Percentiles rank a stretch among this genome's conserved stretches.
Evolutionary conservation across 1,139 yeast species (phyloP).

Genomic region (Candida sanyaensis): DNA sequence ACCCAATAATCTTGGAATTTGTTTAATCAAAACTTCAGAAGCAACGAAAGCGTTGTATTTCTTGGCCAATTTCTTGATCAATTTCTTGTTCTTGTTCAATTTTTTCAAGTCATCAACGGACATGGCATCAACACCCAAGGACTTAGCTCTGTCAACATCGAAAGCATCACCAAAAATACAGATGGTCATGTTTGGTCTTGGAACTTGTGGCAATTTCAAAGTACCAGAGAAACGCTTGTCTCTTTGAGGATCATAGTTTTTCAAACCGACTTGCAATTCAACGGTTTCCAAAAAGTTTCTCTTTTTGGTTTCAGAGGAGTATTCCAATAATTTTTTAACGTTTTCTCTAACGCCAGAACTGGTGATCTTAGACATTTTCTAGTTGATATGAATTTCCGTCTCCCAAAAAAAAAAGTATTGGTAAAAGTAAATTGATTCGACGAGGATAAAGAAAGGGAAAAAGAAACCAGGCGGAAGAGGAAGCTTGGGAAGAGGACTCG

Average conservation of each 20-base stretch:
- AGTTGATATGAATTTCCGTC: constrained; percentile 46
- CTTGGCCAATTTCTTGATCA: constrained; percentile 99
- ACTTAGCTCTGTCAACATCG: constrained; percentile 99
- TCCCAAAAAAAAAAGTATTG: constrained; percentile 57
- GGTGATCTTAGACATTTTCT: constrained; percentile 89
- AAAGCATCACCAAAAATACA: constrained; percentile 99
- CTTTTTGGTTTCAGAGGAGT: constrained; percentile 96
- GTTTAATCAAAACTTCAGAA: constrained; percentile 98
- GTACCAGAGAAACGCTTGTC: constrained; percentile 99
- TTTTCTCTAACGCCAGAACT: constrained; percentile 94
- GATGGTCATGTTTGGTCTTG: constrained; percentile 99
- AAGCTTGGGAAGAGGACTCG: constrained; percentile 2
- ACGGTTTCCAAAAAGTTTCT: constrained; percentile 99
- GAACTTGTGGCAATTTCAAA: constrained; percentile 97
- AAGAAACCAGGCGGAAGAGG: background rate
- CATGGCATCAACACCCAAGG: constrained; percentile 99
- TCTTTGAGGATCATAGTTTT: constrained; percentile 99
- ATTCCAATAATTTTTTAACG: constrained; percentile 90
- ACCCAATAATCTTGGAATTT: constrained; percentile 99
- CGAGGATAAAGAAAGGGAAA: constrained; percentile 40
- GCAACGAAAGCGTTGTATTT: constrained; percentile 99
- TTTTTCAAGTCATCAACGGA: constrained; percentile 99
- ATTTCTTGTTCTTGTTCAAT: constrained; percentile 99
- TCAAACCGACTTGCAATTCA: constrained; percentile 99
- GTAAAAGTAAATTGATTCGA: constrained; percentile 51